Conservation (phyloP, 306 rosid species). For the Quercus variabilis region DNA sequence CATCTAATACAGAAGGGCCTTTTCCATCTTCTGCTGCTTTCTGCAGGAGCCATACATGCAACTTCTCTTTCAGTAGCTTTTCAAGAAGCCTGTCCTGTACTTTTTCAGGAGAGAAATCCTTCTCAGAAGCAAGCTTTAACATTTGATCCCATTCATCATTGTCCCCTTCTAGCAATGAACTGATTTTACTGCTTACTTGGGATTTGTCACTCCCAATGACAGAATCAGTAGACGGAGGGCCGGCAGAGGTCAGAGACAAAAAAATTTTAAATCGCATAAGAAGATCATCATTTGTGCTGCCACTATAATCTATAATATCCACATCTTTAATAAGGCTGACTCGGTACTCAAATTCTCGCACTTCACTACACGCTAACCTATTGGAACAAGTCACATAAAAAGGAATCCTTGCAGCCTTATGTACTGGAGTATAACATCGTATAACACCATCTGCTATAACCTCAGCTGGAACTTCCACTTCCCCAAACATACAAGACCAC, state of each 20-base stretch:
- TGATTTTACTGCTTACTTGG: conserved; percentile 50
- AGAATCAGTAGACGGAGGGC: conserved; percentile 34
- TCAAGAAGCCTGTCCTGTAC: conserved; percentile 58
- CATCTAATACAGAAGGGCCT: conserved; percentile 78
- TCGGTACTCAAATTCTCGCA: conserved; percentile 76
- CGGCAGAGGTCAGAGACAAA: conserved; percentile 29
- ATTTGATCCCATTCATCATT: conserved; percentile 59
- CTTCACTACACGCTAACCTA: conserved; percentile 89
- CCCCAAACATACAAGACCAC: conserved; percentile 96
- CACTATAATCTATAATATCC: conserved; percentile 26
- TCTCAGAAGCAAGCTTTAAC: conserved; percentile 42
- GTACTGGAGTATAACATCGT: conserved; percentile 72
- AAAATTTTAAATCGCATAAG: conserved; percentile 47
- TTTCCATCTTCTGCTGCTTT: conserved; percentile 72
- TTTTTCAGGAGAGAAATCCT: conserved; percentile 49
- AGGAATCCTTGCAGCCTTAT: conserved; percentile 73
- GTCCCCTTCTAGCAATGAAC: conserved; percentile 51
- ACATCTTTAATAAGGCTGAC: conserved; percentile 31
- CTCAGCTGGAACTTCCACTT: conserved; percentile 81
- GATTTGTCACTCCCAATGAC: conserved; percentile 33
- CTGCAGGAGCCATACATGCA: conserved; percentile 69
- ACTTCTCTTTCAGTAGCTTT: conserved; percentile 69
- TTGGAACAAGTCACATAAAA: conserved; percentile 87
- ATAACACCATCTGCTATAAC: conserved; percentile 63
- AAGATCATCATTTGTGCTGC: conserved; percentile 31